Percentiles rank a stretch among this genome's conserved stretches.
These are phyloP conservation scores for Papiliotrema laurentii DNA, from an alignment of 1,284 basidiomycete genomes.

Conservation along the genomic window DNA sequence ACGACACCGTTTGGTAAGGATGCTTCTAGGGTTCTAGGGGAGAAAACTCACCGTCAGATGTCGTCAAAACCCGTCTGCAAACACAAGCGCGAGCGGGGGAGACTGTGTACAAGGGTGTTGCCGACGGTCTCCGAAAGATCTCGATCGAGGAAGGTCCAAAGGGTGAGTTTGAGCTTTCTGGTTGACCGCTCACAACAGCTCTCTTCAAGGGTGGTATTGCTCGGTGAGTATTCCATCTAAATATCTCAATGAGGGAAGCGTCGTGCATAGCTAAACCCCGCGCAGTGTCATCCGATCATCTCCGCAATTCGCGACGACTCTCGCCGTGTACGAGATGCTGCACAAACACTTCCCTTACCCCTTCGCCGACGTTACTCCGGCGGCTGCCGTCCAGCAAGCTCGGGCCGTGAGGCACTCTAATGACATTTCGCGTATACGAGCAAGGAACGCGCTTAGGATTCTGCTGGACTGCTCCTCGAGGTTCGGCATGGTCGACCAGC, in stretches of 20 bases:
- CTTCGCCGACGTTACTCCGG: slow-evolving; percentile 53
- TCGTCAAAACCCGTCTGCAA: slow-evolving; percentile 97
- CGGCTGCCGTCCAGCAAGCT: slow-evolving; percentile 60
- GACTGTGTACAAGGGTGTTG: slow-evolving; percentile 84
- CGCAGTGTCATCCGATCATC: slow-evolving; percentile 30
- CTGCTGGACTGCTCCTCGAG: slow-evolving; percentile 45
- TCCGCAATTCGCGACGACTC: slow-evolving; percentile 81
- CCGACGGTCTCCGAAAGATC: slow-evolving; percentile 87
- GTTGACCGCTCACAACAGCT: no score
- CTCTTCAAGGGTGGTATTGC: slow-evolving; percentile 95
- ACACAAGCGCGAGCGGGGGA: slow-evolving; percentile 92
- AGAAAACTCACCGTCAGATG: slow-evolving; percentile 55
- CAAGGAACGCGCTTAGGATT: slow-evolving; percentile 78
- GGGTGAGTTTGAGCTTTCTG: slow-evolving; percentile 16
- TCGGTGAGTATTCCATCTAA: slow-evolving; percentile 66
- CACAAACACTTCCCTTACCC: slow-evolving; percentile 73
- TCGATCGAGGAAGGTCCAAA: slow-evolving; percentile 54
- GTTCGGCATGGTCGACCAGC: slow-evolving; percentile 41
- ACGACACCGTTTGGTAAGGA: slow-evolving; percentile 16
- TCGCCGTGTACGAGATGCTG: slow-evolving; percentile 81
- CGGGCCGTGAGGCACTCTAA: slow-evolving; percentile 54
- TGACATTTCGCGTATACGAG: slow-evolving; percentile 79
- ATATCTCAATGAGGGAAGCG: slow-evolving; percentile 3
- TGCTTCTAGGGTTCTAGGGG: neutral
- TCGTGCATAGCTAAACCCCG: neutral